These are phyloP conservation scores for Xylona heveae DNA, from an alignment of 495 filamentous ascomycete species.

Conservation along the genomic window DNA sequence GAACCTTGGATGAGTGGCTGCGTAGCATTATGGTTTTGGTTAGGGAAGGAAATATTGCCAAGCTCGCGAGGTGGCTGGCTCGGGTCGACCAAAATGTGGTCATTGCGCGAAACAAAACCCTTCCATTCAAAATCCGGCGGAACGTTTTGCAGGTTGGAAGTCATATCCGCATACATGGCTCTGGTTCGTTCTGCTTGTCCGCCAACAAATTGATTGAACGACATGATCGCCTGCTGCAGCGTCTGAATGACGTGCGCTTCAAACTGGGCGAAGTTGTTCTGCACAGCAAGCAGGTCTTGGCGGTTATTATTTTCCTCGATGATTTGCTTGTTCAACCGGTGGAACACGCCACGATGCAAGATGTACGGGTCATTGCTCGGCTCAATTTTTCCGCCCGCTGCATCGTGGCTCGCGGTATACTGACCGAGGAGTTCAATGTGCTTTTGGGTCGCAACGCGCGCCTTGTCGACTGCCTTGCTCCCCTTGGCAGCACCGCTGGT, in stretches of 20 bases:
- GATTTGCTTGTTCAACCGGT: constrained; percentile 78
- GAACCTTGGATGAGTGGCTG: constrained; percentile 67
- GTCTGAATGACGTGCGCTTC: constrained; percentile 68
- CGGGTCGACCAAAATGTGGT: constrained; percentile 57
- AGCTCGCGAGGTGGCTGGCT: constrained; percentile 47
- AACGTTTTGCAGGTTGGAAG: constrained; percentile 53
- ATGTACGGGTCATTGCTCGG: constrained; percentile 71
- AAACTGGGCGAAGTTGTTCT: constrained; percentile 73
- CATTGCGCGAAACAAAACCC: constrained; percentile 50
- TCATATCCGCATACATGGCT: constrained; percentile 63
- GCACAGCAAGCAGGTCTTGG: constrained; percentile 71
- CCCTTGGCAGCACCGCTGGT: constrained; percentile 63
- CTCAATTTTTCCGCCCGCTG: constrained; percentile 41
- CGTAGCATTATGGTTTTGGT: constrained; percentile 65
- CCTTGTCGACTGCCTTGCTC: constrained; percentile 78
- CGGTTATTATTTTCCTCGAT: constrained; percentile 87
- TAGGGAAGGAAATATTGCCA: constrained; percentile 57
- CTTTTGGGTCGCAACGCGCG: constrained; percentile 70
- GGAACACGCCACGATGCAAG: constrained; percentile 53
- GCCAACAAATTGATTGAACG: constrained; percentile 55
- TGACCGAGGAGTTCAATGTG: constrained; percentile 86
- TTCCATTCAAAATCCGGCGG: constrained; percentile 88
- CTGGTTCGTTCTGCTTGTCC: constrained; percentile 65
- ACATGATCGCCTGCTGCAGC: constrained; percentile 60
- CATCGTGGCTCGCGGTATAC: constrained; percentile 54